Percentiles rank a stretch among this genome's conserved stretches.
Conservation (phyloP, 1,284 basidiomycete genomes). For the Heterobasidion annosum region DNA sequence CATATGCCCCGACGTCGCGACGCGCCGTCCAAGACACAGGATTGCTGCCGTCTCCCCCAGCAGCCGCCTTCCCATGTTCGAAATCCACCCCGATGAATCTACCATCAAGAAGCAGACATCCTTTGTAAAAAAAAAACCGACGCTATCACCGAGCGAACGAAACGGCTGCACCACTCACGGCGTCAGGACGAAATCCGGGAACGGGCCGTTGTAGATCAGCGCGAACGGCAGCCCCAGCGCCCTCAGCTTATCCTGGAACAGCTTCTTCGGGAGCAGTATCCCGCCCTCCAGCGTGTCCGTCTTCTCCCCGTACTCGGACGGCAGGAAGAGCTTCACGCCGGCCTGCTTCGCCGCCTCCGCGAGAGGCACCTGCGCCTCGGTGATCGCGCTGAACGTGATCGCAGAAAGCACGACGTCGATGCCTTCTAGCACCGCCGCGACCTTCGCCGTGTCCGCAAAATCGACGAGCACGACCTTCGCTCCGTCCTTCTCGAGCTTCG, state of each 20-base stretch:
- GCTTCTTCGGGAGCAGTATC: neutral
- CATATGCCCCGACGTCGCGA: constrained; percentile 10
- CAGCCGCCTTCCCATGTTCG: neutral
- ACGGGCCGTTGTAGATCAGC: constrained; percentile 5
- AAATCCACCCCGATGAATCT: constrained; percentile 4
- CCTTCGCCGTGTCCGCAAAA: constrained; percentile 4
- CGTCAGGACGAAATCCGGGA: constrained; percentile 4
- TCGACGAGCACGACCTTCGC: constrained; percentile 4
- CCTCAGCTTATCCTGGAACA: constrained; percentile 1
- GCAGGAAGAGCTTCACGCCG: constrained; percentile 8
- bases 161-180: constrained; percentile 3
- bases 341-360: constrained; percentile 9
- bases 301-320: constrained; percentile 7
- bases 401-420: constrained; percentile 7
- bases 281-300: constrained; percentile 1
- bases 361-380: constrained; percentile 1
- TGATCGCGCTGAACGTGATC: neutral
- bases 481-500: neutral
- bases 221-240: constrained; percentile 4
- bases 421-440: constrained; percentile 3
- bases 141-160: no score
- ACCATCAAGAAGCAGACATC: no score
- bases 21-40: constrained; percentile 7
- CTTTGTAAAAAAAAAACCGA: neutral
- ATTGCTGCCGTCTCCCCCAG: constrained; percentile 5